Base-by-base conservation (phyloP, 2,329 filamentous ascomycete species). In the Penicillium occitanis region DNA sequence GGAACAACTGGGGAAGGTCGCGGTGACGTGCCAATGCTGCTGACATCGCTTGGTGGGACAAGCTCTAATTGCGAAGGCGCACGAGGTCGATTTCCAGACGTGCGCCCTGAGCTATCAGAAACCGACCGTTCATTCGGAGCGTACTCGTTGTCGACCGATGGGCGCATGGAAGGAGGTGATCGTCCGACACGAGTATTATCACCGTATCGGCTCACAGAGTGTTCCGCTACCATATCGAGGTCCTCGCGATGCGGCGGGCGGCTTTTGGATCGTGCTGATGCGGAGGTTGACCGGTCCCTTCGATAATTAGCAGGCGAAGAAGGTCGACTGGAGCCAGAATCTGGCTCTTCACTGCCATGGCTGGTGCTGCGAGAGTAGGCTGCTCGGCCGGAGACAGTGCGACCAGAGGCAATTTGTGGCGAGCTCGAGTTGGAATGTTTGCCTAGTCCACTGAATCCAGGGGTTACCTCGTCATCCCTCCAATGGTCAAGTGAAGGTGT, bases 251-350 rank as follows among this genome's bases (percentile, higher is more conserved):
- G 79, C 53, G 81, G 77, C 51, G 79, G 77, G 50, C 83, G 82
- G 71, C 85, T 87, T 68, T 83, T 82, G 7, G 85, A 87, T 33
- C 85, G 82, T 33, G 80, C 81, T 61, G 81, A 82, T 2, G 82
- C 82, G 6, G 86, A 88, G 68, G 81, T 83, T 5, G 86, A 86
- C 60, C 86, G 83, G 67, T 85, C 82, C 61, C 85, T 78, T 33
- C 74, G 77, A 22, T 77, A 77, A 59, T 74, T 75, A 69, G 75
- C 76, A 66, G 82, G 76, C 5, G 76, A 78, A 37, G 70, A 69
- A 14, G 70, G 73, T 63, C 76, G 76, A 69, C 77, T 77, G 50
- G 71, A 73, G 67, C 73, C 75, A 11, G 74, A 77, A 53, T 78
- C 75, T 30, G 73, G 72, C 3, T 74, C 77, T 37, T 79, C 77